These are phyloP conservation scores for Cytidiella melzeri DNA, from an alignment of 768 basidiomycete genomes.

Conservation along the genomic window DNA sequence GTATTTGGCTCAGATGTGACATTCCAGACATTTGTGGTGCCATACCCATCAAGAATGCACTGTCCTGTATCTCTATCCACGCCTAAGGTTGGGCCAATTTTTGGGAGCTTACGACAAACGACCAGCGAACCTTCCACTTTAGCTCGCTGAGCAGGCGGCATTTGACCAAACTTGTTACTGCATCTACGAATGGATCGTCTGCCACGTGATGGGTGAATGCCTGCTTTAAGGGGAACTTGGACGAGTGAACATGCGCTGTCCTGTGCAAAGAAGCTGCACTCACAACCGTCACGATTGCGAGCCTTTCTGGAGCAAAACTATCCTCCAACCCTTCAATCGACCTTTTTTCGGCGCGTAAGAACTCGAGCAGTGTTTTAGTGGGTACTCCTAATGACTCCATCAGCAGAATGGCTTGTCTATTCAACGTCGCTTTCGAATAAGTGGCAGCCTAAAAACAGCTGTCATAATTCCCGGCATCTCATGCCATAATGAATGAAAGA, in stretches of 20 bases:
- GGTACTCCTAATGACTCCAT: constrained; percentile 2
- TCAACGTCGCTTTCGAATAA: constrained; percentile 7
- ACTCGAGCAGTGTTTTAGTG: neutral
- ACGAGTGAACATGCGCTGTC: neutral
- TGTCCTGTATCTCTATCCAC: constrained; percentile 7
- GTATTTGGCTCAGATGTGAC: neutral
- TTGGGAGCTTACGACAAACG: no score
- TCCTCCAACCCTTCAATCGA: constrained; percentile 5
- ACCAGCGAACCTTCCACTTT: constrained; percentile 8
- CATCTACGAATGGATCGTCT: constrained; percentile 1
- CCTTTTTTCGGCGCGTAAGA: constrained; percentile 8
- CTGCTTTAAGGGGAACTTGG: constrained; percentile 4
- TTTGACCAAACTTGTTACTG: neutral
- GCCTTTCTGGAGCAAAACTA: constrained; percentile 1
- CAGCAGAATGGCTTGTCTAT: constrained; percentile 10
- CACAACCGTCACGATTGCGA: constrained; percentile 3
- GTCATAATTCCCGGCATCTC: neutral
- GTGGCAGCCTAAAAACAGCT: constrained; percentile 1
- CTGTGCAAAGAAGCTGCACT: neutral
- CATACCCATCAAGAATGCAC: constrained; percentile 11
- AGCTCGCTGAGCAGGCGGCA: constrained; percentile 8
- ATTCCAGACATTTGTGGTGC: neutral
- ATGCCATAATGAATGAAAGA: neutral
- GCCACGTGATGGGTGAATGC: neutral
- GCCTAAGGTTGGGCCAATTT: constrained; percentile 1